Base-by-base conservation (phyloP, 2,329 filamentous ascomycete species). In the Microcyclospora tardicrescens region DNA sequence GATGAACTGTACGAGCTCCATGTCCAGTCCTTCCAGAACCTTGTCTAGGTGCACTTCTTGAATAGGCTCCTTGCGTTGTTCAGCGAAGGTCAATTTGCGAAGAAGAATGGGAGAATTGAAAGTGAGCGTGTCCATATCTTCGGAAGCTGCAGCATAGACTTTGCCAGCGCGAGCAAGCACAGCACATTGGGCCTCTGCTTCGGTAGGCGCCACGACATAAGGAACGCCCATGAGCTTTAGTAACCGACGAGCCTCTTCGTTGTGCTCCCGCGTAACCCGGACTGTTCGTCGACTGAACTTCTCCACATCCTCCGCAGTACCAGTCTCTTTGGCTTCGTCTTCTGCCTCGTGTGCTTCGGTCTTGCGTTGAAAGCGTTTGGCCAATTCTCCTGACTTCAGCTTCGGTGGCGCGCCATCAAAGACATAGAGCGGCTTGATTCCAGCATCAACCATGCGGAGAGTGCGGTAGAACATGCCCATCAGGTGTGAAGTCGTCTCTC, bases 391-490 rank as follows among this genome's bases (percentile, higher is more conserved):
- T 0, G 86, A 94, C 67, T 98, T 98, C 59, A 98, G 79, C 61
- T 95, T 96, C 1, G 91, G 91, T 13, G 91, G 91, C 9, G 87
- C 86, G 42, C 91, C 91, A 53, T 98, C 91, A 60, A 98, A 98
- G 41, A 98, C 89, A 62, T 94, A 98, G 50, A 98, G 75, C 1
- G 91, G 91, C 61, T 98, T 98, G 68, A 98, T 96, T 41, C 91
- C 91, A 54, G 95, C 96, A 65, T 98, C 91, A 55, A 96, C 84
- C 67, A 98, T 96, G 53, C 91, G 86, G 6, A 98, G 73, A 2
- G 91, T 98, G 53, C 91, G 87, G 70, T 98, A 98, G 69, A 98
- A 98, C 79, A 98, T 89, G 57, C 91, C 91, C 87, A 98, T 96
- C 12, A 98, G 69, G 61, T 98, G 91, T 13, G 91, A 98, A 1